Conservation (phyloP, 805 yeast genomes). For the Candida vartiovaarae region DNA sequence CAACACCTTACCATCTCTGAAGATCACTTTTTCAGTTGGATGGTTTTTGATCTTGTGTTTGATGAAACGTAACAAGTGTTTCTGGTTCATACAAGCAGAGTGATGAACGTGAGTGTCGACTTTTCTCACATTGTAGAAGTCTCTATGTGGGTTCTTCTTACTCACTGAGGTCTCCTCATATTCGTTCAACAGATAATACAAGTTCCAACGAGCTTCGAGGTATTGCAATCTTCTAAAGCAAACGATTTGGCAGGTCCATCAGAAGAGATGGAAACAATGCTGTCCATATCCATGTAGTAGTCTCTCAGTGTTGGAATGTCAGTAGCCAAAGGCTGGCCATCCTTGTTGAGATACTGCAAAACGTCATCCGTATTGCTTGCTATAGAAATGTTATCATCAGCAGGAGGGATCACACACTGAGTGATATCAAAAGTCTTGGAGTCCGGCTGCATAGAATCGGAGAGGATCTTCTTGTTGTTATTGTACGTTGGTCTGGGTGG, state of each 20-base stretch:
- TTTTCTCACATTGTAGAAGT: slow-evolving; percentile 91
- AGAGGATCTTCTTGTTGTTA: slow-evolving; percentile 52
- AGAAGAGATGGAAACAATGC: slow-evolving; percentile 64
- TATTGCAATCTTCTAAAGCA: slow-evolving; percentile 89
- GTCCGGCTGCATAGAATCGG: slow-evolving; percentile 33
- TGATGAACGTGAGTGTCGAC: slow-evolving; percentile 99
- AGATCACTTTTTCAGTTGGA: slow-evolving; percentile 86
- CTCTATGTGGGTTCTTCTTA: slow-evolving; percentile 93
- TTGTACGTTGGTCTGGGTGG: slow-evolving; percentile 93
- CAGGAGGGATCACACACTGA: slow-evolving; percentile 39
- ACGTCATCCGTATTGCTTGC: slow-evolving; percentile 57
- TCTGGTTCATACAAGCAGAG: slow-evolving; percentile 98
- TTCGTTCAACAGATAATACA: slow-evolving; percentile 82
- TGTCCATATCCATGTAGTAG: slow-evolving; percentile 77
- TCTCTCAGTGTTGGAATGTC: slow-evolving; percentile 80
- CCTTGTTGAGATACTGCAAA: slow-evolving; percentile 48
- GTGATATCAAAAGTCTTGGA: slow-evolving; percentile 35
- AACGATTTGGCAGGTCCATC: slow-evolving; percentile 97
- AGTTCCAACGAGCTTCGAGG: slow-evolving; percentile 93
- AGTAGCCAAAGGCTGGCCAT: slow-evolving; percentile 32
- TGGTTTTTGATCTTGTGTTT: slow-evolving; percentile 85
- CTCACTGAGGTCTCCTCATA: slow-evolving; percentile 88
- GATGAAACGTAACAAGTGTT: slow-evolving; percentile 88
- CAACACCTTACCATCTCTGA: slow-evolving; percentile 84
- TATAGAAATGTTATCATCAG: slow-evolving; percentile 40